Evolutionary conservation across 2,329 filamentous ascomycete species (phyloP).

Genomic region (Westerdykella aurantiaca): DNA sequence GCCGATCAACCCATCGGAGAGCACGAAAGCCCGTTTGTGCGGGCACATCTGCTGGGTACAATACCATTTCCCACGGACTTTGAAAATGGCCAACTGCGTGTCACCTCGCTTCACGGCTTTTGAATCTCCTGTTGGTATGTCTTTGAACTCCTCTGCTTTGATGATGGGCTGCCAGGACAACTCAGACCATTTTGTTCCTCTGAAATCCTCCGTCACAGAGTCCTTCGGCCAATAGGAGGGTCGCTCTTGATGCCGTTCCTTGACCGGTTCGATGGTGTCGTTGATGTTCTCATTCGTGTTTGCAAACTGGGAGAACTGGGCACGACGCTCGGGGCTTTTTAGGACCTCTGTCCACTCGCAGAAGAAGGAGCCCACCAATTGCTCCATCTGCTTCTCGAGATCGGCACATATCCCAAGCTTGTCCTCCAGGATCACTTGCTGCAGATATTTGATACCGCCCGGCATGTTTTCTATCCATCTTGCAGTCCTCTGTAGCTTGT

Average conservation of each 20-base stretch:
- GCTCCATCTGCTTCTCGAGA: constrained; percentile 81
- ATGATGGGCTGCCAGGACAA: constrained; percentile 77
- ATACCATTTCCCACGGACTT: constrained; percentile 73
- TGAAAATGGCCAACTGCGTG: constrained; percentile 83
- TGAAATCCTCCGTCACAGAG: constrained; percentile 65
- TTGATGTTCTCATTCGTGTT: constrained; percentile 67
- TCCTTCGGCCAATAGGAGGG: constrained; percentile 74
- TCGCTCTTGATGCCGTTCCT: constrained; percentile 62
- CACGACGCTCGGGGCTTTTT: constrained; percentile 59
- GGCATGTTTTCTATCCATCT: constrained; percentile 81
- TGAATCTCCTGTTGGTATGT: constrained; percentile 64
- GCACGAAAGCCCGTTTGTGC: constrained; percentile 84
- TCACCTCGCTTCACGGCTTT: constrained; percentile 79
- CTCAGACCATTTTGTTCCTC: constrained; percentile 59
- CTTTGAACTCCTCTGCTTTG: constrained; percentile 62
- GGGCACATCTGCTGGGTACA: constrained; percentile 93
- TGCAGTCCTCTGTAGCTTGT: constrained; percentile 83
- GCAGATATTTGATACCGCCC: constrained; percentile 76
- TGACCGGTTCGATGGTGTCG: constrained; percentile 63
- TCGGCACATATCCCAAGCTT: constrained; percentile 78
- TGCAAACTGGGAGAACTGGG: constrained; percentile 74
- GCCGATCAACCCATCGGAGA: constrained; percentile 78
- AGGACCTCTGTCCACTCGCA: constrained; percentile 89
- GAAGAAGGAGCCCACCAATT: constrained; percentile 76
- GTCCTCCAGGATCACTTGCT: constrained; percentile 77